Base-by-base conservation (phyloP, 2,329 filamentous ascomycete species). In the Curvularia lunata region DNA sequence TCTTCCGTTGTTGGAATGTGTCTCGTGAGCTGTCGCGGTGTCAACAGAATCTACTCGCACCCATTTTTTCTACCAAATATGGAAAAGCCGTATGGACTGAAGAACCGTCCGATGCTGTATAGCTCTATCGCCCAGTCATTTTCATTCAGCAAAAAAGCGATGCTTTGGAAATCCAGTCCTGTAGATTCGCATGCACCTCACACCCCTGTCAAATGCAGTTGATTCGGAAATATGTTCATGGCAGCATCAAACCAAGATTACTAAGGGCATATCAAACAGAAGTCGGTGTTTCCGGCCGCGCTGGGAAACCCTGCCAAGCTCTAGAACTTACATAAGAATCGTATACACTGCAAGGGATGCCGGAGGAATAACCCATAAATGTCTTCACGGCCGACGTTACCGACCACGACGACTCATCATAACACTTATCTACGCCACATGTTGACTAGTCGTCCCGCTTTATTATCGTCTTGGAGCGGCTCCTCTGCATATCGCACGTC, bases 381-480 rank as follows among this genome's bases (percentile, higher is more conserved):
- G 13, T 25, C 21, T 28, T 37, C 10, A 37, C 41, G 42, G 50
- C 50, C 41, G 50, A 43, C 21, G 18, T 38, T 52, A 30, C 50
- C 50, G 50, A 38, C 16, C 30, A 8, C 12, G 43, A 27, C 41
- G 21, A 37, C 50, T 46, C 41, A 27, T 45, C 18, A 12, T 30
- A 32, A 32, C 30, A 32, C 13, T 4, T 19, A 13, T 37, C 19
- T 18, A 45, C 10, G n/a, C 40, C 34, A 16, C 32, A 21, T 25
- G 6, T 18, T 32, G 30, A 21, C 27, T 52, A 49, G 34, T 3
- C 5, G 21, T 46, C 41, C 50, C 50, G 41, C 42, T 37, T 52
- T 46, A 34, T 52, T 52, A 37, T 52, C 50, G 50, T 45, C 50
- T 46, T 37, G 42, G 30, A 37, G 50, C 41, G 16, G 21, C 34